Conservation (phyloP, 2,329 filamentous ascomycete genomes). For the Venturiaceae sp. region DNA sequence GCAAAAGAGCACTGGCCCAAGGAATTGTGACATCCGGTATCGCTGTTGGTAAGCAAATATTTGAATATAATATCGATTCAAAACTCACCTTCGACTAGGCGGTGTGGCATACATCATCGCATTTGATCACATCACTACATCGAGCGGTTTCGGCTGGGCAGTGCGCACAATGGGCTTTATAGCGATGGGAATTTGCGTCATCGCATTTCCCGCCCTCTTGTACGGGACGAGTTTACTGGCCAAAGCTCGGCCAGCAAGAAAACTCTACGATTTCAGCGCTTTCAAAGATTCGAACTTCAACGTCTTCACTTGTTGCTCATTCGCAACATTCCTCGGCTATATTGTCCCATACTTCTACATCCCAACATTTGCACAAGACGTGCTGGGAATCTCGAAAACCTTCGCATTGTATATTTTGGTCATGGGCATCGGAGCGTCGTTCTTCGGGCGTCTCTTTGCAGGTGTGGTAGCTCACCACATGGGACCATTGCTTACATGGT, state of each 20-base stretch:
- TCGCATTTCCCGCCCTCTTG: slow-evolving; percentile 25
- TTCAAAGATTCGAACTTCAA: slow-evolving; percentile 21
- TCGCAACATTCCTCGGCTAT: slow-evolving; percentile 25
- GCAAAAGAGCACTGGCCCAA: slow-evolving; percentile 22
- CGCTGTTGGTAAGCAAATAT: slow-evolving; percentile 21
- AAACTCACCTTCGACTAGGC: slow-evolving; percentile 15
- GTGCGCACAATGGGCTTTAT: slow-evolving; percentile 20
- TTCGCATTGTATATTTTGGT: slow-evolving; percentile 16
- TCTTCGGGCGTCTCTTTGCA: slow-evolving; percentile 21
- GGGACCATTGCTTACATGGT: slow-evolving; percentile 24
- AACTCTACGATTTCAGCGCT: slow-evolving; percentile 22
- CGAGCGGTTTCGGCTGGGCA: slow-evolving; percentile 23
- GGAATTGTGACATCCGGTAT: slow-evolving; percentile 28
- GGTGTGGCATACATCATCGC: slow-evolving; percentile 26
- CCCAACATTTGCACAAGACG: slow-evolving; percentile 22
- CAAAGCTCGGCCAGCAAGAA: slow-evolving; percentile 19
- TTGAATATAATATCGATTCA: not conserved
- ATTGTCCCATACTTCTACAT: slow-evolving; percentile 29
- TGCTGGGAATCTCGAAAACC: slow-evolving; percentile 19
- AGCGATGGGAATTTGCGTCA: slow-evolving; percentile 14
- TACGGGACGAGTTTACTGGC: slow-evolving; percentile 19
- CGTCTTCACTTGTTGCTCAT: slow-evolving; percentile 23
- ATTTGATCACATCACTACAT: slow-evolving; percentile 20
- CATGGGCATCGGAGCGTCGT: slow-evolving; percentile 21
- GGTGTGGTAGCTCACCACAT: slow-evolving; percentile 22